A percentile compares a stretch with the other conserved stretches of the same genome.
Conservation (phyloP, 305 asterid genomes). For the Rubia occidens region DNA sequence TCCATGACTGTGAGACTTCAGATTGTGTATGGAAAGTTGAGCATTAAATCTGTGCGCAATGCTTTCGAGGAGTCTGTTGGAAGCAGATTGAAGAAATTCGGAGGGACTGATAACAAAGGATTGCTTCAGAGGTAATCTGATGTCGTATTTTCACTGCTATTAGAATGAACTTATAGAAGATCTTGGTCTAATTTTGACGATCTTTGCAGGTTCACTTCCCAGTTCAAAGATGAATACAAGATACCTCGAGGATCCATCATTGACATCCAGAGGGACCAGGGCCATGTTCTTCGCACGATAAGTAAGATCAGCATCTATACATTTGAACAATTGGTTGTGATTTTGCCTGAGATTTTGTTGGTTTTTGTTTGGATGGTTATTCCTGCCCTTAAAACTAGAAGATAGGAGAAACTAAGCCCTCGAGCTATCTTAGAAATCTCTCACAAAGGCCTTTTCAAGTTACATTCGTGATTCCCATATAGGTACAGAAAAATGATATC, state of each 20-base stretch:
- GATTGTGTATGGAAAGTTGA: conserved; percentile 73
- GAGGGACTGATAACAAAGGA: conserved; percentile 55
- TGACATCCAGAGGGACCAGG: conserved; percentile 56
- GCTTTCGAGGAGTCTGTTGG: conserved; percentile 87
- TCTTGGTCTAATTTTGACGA: not conserved
- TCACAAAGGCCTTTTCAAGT: not conserved
- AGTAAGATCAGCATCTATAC: conserved; percentile 42
- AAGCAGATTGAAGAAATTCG: conserved; percentile 50
- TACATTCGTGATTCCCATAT: not conserved
- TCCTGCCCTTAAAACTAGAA: not conserved
- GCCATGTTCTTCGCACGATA: conserved; percentile 55
- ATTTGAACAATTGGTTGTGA: too few relatives aligned
- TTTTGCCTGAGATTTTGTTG: not conserved
- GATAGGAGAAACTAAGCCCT: not conserved
- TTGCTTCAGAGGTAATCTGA: conserved; percentile 53
- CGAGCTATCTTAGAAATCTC: not conserved
- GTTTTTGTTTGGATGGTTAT: not conserved
- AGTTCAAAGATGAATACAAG: conserved; percentile 71
- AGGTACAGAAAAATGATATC: not conserved
- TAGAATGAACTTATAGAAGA: not conserved
- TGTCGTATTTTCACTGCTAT: not conserved
- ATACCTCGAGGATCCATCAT: conserved; percentile 80
- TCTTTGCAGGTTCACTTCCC: conserved; percentile 65
- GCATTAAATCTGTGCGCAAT: conserved; percentile 57
- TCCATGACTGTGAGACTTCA: conserved; percentile 76